phyloP scores from a whole-genome alignment of 768 basidiomycete genomes.

The Psilocybe cubensis region DNA sequence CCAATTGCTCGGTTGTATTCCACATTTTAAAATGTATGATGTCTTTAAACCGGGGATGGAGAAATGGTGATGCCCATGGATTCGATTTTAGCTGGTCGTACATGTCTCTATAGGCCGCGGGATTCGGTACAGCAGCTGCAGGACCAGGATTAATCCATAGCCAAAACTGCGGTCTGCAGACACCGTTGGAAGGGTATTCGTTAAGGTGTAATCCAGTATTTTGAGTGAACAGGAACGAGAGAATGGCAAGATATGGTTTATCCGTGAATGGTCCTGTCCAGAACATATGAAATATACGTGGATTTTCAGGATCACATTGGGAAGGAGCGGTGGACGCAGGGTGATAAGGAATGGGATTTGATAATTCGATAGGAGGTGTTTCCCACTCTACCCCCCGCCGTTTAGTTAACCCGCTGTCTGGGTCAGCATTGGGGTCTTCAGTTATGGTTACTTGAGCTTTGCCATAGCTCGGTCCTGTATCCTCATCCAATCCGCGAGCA shows the following conservation, averaged over 20 bases:
- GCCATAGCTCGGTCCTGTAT: conserved; percentile 40
- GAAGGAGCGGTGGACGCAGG: conserved; percentile 58
- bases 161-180: conserved; percentile 93
- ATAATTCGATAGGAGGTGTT: conserved; percentile 46
- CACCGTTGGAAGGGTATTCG: conserved; percentile 46
- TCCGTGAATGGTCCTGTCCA: conserved; percentile 99
- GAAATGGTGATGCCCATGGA: conserved; percentile 94
- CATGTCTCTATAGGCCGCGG: conserved; percentile 82
- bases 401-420: conserved; percentile 58
- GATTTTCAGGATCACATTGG: conserved; percentile 84
- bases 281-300: conserved; percentile 97
- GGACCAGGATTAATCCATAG: conserved; percentile 99
- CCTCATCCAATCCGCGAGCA: conserved; percentile 29
- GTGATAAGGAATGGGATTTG: conserved; percentile 53
- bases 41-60: conserved; percentile 90
- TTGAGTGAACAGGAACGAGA: conserved; percentile 96
- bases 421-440: conserved; percentile 37
- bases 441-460: conserved; percentile 12
- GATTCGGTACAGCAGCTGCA: conserved; percentile 87
- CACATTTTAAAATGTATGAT: conserved; percentile 95
- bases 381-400: conserved; percentile 70
- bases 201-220: conserved; percentile 82
- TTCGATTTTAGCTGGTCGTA: conserved; percentile 78
- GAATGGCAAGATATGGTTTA: conserved; percentile 94
- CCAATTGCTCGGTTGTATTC: conserved; percentile 98